phyloP scores from a whole-genome alignment of 306 rosid genomes.

The Argentina anserina region DNA sequence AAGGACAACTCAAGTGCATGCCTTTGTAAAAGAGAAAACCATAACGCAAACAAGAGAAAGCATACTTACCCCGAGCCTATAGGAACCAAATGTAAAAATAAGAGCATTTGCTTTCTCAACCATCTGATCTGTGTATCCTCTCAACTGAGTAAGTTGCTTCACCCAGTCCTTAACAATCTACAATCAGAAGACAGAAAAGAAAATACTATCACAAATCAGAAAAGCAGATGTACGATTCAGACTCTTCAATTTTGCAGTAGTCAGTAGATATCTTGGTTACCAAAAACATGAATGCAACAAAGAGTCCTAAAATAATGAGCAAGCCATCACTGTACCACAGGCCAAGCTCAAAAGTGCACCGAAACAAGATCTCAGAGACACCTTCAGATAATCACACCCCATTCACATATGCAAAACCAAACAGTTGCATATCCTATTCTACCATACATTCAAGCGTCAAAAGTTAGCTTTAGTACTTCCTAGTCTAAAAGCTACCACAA shows the following conservation, averaged over 20 bases:
- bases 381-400: background rate
- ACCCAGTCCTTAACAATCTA: conserved; percentile 89
- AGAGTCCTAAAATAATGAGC: background rate
- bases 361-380: background rate
- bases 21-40: background rate
- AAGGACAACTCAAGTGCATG: background rate
- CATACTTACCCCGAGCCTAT: conserved; percentile 71
- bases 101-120: conserved; percentile 84
- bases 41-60: conserved; percentile 3
- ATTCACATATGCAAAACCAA: background rate
- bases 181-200: conserved; percentile 26
- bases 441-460: background rate
- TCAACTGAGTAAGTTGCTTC: conserved; percentile 71
- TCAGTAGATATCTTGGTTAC: background rate
- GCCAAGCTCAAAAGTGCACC: too few relatives aligned
- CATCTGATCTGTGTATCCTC: conserved; percentile 93
- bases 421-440: background rate
- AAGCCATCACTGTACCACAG: background rate
- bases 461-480: background rate
- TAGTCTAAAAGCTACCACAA: background rate
- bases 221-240: background rate
- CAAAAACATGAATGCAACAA: background rate
- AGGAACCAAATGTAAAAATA: conserved; percentile 87
- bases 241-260: background rate
- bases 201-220: background rate